Evolutionary conservation across 2,329 filamentous ascomycete species (phyloP), one percentile per base, ranked within the genome.

Genomic region (Fusarium sp.): DNA sequence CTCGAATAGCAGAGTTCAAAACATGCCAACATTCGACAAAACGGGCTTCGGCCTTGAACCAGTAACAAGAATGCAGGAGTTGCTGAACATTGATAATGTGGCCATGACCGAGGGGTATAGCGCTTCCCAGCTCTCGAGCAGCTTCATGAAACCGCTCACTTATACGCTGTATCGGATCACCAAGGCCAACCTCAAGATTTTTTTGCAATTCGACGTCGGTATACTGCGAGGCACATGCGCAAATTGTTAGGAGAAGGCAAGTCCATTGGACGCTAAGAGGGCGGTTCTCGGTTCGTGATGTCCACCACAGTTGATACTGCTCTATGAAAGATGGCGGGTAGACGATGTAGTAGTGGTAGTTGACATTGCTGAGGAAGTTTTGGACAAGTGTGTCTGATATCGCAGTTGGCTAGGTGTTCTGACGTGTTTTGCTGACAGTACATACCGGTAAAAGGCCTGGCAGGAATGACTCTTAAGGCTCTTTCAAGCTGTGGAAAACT

Each of bases 301-400:
- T 58, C 81, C 82, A 84, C 82, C 83, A 84, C 20, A 72, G 64
- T 39, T 79, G 74, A 48, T 84, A 84, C 31, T 83, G 81, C 41
- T 81, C 78, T 18, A 82, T 41, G 41, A 84, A 83, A 10, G 76
- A 74, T 1, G 79, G 70, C 1, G 83, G 81, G 60, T 84, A 83
- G 36, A 83, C 72, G 55, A 83, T 81, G 65, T 84, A 84, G 76
- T 82, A 82, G 66, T 83, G 82, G 56, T 78, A 83, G 66, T 84
- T 84, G 69, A 81, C 82, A 45, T 79, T 77, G 55, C 78, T 76
- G 20, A 84, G 73, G 59, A 84, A 84, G 70, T 82, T 82, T 44
- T 84, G 80, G 15, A 84, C 78, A 12, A 84, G 75, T 15, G 72
- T 75, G 64, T 84, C 83, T 84, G n/a, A 18, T 26, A n/a, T 11